Base-by-base conservation (phyloP, 2,329 filamentous ascomycete species). In the Xenosphaeropsis pyriputrescens region DNA sequence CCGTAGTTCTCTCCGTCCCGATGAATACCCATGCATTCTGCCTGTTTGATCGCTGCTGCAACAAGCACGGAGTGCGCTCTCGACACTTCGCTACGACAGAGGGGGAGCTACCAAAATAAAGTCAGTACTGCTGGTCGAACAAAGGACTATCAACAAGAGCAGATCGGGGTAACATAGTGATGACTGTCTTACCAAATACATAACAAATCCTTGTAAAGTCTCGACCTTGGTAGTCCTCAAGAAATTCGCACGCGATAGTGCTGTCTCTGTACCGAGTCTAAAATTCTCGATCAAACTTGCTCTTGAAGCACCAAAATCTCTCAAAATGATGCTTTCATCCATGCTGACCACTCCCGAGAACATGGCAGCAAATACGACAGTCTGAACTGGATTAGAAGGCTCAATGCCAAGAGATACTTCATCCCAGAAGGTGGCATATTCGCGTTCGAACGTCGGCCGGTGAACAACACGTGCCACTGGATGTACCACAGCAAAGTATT, bases 21-120 rank as follows among this genome's bases (percentile, higher is more conserved):
- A 50, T 85, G 76, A 14, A 85, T 57, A 2, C 78, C 77, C 75
- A 84, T 82, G 49, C 78, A 83, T 57, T 85, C 76, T 4, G 77
- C 79, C 49, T 68, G 9, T 79, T 68, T 29, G 32, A 85, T 76
- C 4, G 78, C 79, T 12, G 79, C 75, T 2, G 79, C 80, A 4
- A 82, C 70, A 1, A 85, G 63, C 4, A 80, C 77, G 4, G 79
- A 83, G 55, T 86, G 81, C 4, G 77, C 73, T 43, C 81, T 65
- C 6, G 81, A 85, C 3, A 86, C 67, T 55, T 85, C 79, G 15
- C 70, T 70, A 39, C 81, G 67, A 47, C 81, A 85, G 12, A 86
- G 65, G 0, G 81, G 76, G 40, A 85, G 75, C 70, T 81, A 43
- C 12, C 39, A 6, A 32, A 6, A 32, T 19, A 13, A 6, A 5